These are phyloP conservation scores for Theobroma grandiflorum DNA, from an alignment of 441 rosid species.

Conservation along the genomic window DNA sequence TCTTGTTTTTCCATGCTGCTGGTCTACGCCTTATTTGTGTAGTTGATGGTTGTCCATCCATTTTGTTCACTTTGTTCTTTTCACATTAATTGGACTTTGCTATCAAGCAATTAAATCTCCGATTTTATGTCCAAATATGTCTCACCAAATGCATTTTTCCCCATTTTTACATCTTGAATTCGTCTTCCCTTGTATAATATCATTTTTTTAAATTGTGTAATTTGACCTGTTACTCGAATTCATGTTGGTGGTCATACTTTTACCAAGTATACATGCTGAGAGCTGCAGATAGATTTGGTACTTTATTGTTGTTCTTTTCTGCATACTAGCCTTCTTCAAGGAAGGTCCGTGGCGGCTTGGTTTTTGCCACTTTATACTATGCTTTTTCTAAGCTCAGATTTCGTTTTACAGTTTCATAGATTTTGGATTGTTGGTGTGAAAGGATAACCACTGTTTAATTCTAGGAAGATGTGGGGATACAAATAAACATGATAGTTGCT, in stretches of 20 bases:
- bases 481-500: neutral
- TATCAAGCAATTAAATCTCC: conserved; percentile 37
- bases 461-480: neutral
- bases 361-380: too few species aligned
- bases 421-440: neutral
- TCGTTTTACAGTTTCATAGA: neutral
- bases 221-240: conserved; percentile 18
- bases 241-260: conserved; percentile 23
- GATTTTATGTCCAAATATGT: conserved; percentile 26
- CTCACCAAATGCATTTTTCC: conserved; percentile 17
- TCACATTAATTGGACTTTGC: conserved; percentile 35
- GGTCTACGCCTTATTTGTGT: conserved; percentile 30
- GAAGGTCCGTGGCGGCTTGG: neutral
- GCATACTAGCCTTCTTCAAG: neutral
- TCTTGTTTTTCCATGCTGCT: conserved; percentile 11
- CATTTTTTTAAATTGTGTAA: conserved; percentile 22
- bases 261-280: conserved; percentile 23
- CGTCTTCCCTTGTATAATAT: conserved; percentile 21
- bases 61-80: conserved; percentile 35
- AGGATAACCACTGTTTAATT: neutral
- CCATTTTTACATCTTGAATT: neutral
- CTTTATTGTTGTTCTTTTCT: neutral
- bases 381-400: neutral
- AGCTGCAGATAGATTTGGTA: conserved; percentile 20
- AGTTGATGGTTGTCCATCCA: conserved; percentile 31